Conservation (phyloP, 129 eudicot species). For the Silybum marianum region DNA sequence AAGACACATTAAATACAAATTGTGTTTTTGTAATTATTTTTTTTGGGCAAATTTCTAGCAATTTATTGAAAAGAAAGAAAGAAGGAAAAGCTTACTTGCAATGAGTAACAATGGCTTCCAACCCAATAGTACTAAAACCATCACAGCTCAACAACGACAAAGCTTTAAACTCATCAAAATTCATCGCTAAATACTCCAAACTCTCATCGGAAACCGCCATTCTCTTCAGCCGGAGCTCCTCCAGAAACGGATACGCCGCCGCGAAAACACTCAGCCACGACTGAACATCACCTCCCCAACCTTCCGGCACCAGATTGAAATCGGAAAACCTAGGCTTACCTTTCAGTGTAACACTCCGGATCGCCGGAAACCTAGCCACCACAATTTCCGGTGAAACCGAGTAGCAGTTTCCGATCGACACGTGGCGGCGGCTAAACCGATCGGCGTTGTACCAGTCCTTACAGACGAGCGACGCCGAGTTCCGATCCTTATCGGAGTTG, state of each 20-base stretch:
- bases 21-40: too few relatives aligned
- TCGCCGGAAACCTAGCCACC: slow-evolving; percentile 66
- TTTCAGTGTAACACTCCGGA: slow-evolving; percentile 64
- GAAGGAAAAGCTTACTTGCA: slow-evolving; percentile 57
- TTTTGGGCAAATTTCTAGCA: too few relatives aligned
- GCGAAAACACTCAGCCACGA: slow-evolving; percentile 66
- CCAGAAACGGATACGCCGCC: slow-evolving; percentile 67
- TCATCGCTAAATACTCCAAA: slow-evolving; percentile 69
- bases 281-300: slow-evolving; percentile 77
- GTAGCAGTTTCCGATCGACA: slow-evolving; percentile 77
- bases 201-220: slow-evolving; percentile 77
- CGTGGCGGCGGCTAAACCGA: slow-evolving; percentile 59
- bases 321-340: slow-evolving; percentile 84
- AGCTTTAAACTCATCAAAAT: slow-evolving; percentile 56
- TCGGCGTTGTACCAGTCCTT: slow-evolving; percentile 83
- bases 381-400: slow-evolving; percentile 72
- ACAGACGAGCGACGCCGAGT: slow-evolving; percentile 69
- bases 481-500: slow-evolving; percentile 58
- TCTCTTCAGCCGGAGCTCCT: slow-evolving; percentile 80
- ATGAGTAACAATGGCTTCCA: slow-evolving; percentile 69
- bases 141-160: slow-evolving; percentile 72
- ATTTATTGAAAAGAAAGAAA: not conserved
- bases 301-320: slow-evolving; percentile 70
- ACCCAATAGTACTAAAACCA: slow-evolving; percentile 78
- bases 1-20: too few relatives aligned